Conservation (phyloP, 176 grass and related monocot species). For the Oryza longistaminata region DNA sequence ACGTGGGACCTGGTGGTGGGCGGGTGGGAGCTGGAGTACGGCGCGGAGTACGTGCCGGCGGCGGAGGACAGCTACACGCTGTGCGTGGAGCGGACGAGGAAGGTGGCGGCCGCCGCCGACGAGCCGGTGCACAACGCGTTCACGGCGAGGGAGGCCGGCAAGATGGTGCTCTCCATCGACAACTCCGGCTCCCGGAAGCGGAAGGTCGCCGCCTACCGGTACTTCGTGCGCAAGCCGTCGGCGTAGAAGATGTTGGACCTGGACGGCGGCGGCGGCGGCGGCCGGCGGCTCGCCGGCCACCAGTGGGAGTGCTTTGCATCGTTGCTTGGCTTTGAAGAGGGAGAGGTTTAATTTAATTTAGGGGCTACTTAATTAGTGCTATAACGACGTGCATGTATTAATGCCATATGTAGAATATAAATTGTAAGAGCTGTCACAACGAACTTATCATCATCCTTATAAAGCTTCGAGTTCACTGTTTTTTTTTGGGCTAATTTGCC, state of each 20-base stretch:
- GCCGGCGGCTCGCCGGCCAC: constrained; percentile 16
- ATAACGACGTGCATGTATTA: constrained; percentile 52
- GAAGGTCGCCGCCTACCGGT: constrained; percentile 92
- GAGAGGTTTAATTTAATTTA: constrained; percentile 9
- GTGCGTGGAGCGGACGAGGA: constrained; percentile 72
- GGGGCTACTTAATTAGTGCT: constrained; percentile 31
- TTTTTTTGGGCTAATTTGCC: neutral
- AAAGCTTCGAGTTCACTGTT: constrained; percentile 48
- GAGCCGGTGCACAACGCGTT: constrained; percentile 80
- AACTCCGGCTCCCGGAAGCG: constrained; percentile 79
- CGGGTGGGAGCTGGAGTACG: constrained; percentile 91
- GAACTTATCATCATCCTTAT: constrained; percentile 43
- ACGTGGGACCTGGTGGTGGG: constrained; percentile 93
- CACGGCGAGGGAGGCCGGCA: constrained; percentile 77
- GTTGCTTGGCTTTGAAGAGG: neutral
- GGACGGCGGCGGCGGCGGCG: neutral
- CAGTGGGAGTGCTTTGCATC: neutral
- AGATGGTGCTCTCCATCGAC: constrained; percentile 92
- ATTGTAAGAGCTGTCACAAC: constrained; percentile 42
- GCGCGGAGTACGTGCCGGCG: constrained; percentile 84
- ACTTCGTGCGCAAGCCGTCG: constrained; percentile 82
- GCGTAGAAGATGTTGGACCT: neutral
- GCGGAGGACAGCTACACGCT: constrained; percentile 76
- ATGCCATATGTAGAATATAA: constrained; percentile 61
- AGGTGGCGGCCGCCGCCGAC: constrained; percentile 51